Base-by-base conservation (phyloP, 23 red algal genomes). In the Porphyridium purpureum region DNA sequence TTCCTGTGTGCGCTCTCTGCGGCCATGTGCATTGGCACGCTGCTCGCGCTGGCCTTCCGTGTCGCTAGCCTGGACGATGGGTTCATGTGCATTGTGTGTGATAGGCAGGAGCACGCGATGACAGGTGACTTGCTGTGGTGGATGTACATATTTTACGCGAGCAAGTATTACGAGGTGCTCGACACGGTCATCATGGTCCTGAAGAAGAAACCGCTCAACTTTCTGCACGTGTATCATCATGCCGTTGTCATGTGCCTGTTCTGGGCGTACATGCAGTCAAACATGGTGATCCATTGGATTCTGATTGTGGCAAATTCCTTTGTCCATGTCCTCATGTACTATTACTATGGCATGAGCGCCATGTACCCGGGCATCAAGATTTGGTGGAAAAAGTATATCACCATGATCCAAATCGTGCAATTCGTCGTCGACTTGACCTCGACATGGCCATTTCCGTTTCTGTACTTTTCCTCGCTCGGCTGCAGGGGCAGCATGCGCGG, bases 361-460 rank as follows among this genome's bases (percentile, higher is more conserved):
- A 17, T 11, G 38, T 44, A 11, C 11, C 38, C 38, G 38, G 17
- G 81, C 9, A 47, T 63, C 19, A 80, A 59, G 42, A 80, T 98
- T 19, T 98, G 90, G 90, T 98, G 90, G 90, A 98, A 98, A 33
- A 83, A 81, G 27, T 83, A 98, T 60, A 79, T 98, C 21, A 98
- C 90, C 2, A 52, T 63, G 40, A 74, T 75, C 5, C 90, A 98
- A 44, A 98, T 98, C 68, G 59, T 98, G 14, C 90, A 98, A 64
- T 98, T 98, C 52, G 76, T 86, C 26, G 78, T 98, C 41, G 80
- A 98, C 47, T 66, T 86, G 27, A 82, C 81, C 8, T 60, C 69
- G 3, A 75, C 80, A 9, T 93, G 84, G 74, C 84, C 75, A 11
- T 81, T 80, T 35, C 84, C 84, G 5, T 66, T 93, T 27, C 70